These are phyloP conservation scores for Magnolia changhungtana DNA, from an alignment of 164 flowering plant species.

Conservation along the genomic window DNA sequence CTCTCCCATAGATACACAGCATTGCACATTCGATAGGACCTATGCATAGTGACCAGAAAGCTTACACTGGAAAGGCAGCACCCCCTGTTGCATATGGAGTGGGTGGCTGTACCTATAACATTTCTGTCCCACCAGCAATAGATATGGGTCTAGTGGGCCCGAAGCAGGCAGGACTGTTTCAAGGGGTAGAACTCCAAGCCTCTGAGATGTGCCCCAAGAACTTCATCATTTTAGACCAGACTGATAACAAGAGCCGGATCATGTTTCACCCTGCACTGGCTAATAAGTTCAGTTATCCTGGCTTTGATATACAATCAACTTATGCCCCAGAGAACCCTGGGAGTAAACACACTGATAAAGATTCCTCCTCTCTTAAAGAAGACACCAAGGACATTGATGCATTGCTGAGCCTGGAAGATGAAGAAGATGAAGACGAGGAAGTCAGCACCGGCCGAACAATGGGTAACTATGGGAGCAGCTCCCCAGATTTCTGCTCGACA, in stretches of 20 bases:
- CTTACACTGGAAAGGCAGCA: constrained; percentile 21
- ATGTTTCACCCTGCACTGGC: constrained; percentile 62
- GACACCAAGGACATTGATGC: constrained; percentile 78
- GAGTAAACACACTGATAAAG: constrained; percentile 13
- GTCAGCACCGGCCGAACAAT: constrained; percentile 65
- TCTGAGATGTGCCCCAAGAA: constrained; percentile 61
- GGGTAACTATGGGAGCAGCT: constrained; percentile 36
- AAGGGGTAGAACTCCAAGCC: constrained; percentile 54
- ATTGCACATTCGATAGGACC: constrained; percentile 5
- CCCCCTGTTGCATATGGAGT: constrained; percentile 32
- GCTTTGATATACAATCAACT: constrained; percentile 26
- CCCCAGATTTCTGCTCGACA: constrained; percentile 53
- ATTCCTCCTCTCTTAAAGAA: constrained; percentile 40
- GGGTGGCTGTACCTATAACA: constrained; percentile 27
- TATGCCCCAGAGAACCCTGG: constrained; percentile 17
- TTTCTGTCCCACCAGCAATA: constrained; percentile 28
- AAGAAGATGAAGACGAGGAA: constrained; percentile 59
- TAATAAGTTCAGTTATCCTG: constrained; percentile 36
- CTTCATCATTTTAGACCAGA: constrained; percentile 70
- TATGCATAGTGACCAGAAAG: constrained; percentile 46
- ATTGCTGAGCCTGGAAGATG: constrained; percentile 61
- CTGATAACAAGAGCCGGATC: constrained; percentile 50
- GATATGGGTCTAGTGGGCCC: constrained; percentile 25
- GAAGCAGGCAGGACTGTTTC: constrained; percentile 31
- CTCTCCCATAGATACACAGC: constrained; percentile 9